Percentiles rank a stretch among this genome's conserved stretches.
These are phyloP conservation scores for Solanum peruvianum DNA, from an alignment of 257 asterid genomes.

Conservation along the genomic window DNA sequence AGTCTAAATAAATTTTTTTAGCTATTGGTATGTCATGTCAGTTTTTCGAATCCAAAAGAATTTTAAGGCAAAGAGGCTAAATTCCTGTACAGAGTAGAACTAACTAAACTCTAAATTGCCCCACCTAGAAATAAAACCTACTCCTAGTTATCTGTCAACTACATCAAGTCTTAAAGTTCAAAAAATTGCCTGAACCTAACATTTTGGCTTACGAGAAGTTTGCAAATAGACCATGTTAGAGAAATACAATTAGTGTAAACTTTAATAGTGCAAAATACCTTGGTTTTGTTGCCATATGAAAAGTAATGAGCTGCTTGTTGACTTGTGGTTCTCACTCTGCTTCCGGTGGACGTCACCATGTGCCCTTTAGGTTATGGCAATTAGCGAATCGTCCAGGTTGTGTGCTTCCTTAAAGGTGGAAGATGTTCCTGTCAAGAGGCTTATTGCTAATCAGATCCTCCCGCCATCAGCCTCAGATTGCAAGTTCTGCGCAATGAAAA, in stretches of 20 bases:
- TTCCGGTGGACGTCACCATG: background rate
- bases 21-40: background rate
- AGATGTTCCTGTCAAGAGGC: conserved; percentile 85
- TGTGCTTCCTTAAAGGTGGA: conserved; percentile 82
- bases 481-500: conserved; percentile 89
- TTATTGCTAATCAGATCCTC: conserved; percentile 82
- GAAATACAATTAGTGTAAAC: background rate
- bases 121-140: background rate
- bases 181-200: background rate
- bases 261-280: background rate
- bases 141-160: background rate
- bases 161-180: background rate
- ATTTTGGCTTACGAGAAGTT: background rate
- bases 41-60: background rate
- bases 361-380: conserved; percentile 80
- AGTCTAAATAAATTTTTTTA: background rate
- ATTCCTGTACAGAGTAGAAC: background rate
- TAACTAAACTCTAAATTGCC: background rate
- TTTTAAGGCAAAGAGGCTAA: background rate
- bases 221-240: background rate
- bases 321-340: background rate
- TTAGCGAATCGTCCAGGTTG: conserved; percentile 89
- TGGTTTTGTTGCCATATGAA: background rate
- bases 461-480: conserved; percentile 88
- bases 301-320: background rate